These are phyloP conservation scores for Histomonas meleagridis DNA, from an alignment of 208 protist species.

Conservation along the genomic window DNA sequence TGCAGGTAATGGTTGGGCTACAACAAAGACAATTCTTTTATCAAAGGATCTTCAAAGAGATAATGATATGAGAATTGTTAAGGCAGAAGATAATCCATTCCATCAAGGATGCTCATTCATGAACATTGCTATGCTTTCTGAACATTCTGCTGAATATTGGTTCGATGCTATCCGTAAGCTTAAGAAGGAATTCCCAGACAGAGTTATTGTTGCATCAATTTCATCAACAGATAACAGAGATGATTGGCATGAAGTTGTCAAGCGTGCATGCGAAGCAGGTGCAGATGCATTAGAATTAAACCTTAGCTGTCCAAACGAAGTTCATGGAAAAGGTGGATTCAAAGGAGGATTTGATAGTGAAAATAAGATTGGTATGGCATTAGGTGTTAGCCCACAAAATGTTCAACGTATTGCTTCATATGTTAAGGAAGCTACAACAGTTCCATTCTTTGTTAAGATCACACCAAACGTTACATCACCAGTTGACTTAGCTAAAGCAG, in stretches of 20 bases:
- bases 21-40: slow-evolving; percentile 70
- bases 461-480: slow-evolving; percentile 72
- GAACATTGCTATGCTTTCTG: slow-evolving; percentile 53
- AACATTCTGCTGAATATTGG: slow-evolving; percentile 57
- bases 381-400: slow-evolving; percentile 55
- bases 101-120: slow-evolving; percentile 29
- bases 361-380: slow-evolving; percentile 65
- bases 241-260: slow-evolving; percentile 64
- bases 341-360: slow-evolving; percentile 43
- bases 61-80: slow-evolving; percentile 30
- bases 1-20: slow-evolving; percentile 66
- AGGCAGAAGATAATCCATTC: neutral
- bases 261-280: slow-evolving; percentile 52
- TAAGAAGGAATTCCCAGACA: slow-evolving; percentile 66
- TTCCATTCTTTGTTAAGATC: slow-evolving; percentile 74
- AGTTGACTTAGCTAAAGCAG: slow-evolving; percentile 61
- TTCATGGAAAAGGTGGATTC: slow-evolving; percentile 61
- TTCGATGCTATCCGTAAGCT: slow-evolving; percentile 60
- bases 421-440: slow-evolving; percentile 55
- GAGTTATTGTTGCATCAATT: slow-evolving; percentile 66
- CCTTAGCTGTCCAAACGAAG: slow-evolving; percentile 63
- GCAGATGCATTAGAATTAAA: slow-evolving; percentile 71
- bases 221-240: slow-evolving; percentile 62
- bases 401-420: slow-evolving; percentile 65
- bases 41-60: slow-evolving; percentile 53